A percentile compares a stretch with the other conserved stretches of the same genome.
Evolutionary conservation across 495 filamentous ascomycete species (phyloP).

Genomic region (Neurospora africana): DNA sequence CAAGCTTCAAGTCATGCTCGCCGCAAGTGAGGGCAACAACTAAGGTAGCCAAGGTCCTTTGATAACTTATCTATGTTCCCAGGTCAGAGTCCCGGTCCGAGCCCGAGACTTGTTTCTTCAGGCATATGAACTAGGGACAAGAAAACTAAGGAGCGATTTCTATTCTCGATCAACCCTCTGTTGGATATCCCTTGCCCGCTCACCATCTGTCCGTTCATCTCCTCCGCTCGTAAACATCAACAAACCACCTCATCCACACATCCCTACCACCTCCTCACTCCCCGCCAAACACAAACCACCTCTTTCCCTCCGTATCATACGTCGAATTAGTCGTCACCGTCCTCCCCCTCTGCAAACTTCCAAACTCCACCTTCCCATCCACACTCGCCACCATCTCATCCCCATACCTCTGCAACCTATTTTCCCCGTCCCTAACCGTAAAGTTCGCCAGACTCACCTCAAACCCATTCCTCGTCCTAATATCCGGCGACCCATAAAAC

Average conservation of each 20-base stretch:
- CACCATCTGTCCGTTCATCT: background rate
- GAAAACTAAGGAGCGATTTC: background rate
- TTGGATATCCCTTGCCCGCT: background rate
- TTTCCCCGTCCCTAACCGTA: constrained; percentile 44
- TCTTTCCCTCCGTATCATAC: constrained; percentile 10
- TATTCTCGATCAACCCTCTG: background rate
- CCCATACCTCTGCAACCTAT: constrained; percentile 27
- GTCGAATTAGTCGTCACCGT: background rate
- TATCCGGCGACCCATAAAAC: constrained; percentile 39
- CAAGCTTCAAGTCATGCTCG: background rate
- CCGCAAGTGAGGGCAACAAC: background rate
- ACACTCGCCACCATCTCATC: constrained; percentile 1
- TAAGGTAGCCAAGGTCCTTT: background rate
- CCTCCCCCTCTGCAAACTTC: constrained; percentile 1
- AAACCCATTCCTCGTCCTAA: constrained; percentile 30
- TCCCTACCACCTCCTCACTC: background rate
- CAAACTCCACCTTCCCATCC: constrained; percentile 1
- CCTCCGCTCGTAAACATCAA: background rate
- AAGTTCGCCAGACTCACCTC: constrained; percentile 52
- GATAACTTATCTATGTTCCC: background rate
- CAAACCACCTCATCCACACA: background rate
- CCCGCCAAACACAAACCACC: background rate
- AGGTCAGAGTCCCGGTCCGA: background rate
- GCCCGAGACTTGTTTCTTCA: background rate
- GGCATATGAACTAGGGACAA: background rate